These are phyloP conservation scores for Trypanosoma theileri DNA, from an alignment of 208 protist species.

Conservation along the genomic window DNA sequence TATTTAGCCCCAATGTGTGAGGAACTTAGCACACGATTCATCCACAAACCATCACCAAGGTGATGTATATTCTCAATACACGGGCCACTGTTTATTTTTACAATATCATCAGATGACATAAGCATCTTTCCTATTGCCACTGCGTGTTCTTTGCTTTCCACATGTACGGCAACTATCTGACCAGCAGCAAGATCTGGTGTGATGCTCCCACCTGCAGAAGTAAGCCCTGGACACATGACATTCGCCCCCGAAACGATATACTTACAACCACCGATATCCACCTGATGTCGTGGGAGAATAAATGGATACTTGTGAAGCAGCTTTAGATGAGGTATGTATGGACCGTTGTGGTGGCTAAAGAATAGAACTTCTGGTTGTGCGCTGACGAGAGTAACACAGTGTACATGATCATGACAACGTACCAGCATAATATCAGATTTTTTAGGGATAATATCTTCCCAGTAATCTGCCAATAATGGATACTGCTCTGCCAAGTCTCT, in stretches of 20 bases:
- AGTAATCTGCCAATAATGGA: conserved; percentile 70
- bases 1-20: conserved; percentile 64
- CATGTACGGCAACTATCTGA: conserved; percentile 85
- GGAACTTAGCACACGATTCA: conserved; percentile 85
- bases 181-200: conserved; percentile 51
- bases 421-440: conserved; percentile 92
- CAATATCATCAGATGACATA: conserved; percentile 94
- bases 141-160: conserved; percentile 97
- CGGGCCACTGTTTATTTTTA: conserved; percentile 87
- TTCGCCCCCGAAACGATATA: conserved; percentile 97
- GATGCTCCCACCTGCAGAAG: conserved; percentile 91
- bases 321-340: conserved; percentile 94
- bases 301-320: conserved; percentile 97
- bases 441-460: conserved; percentile 95
- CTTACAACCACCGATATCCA: conserved; percentile 97
- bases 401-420: conserved; percentile 92
- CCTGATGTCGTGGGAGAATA: conserved; percentile 94
- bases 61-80: conserved; percentile 97
- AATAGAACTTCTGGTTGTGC: conserved; percentile 94
- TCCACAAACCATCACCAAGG: conserved; percentile 96
- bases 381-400: conserved; percentile 90
- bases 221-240: conserved; percentile 98
- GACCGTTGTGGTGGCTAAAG: conserved; percentile 95
- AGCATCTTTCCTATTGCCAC: conserved; percentile 92
- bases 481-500: conserved; percentile 87